Base-by-base conservation (phyloP, 73 alveolate species). In the Paramecium primaurelia region DNA sequence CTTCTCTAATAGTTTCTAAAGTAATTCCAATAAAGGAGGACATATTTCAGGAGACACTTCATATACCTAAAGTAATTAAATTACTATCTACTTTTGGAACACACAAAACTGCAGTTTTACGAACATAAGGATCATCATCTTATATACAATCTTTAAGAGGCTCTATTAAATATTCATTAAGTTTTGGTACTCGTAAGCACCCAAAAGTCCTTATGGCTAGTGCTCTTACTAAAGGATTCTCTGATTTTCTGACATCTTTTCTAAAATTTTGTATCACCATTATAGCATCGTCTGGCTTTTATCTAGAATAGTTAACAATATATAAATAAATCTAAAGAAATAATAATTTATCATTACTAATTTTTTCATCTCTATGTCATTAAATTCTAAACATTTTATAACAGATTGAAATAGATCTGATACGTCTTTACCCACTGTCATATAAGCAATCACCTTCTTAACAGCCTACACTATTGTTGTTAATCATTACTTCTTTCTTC, bases 81-180 rank as follows among this genome's bases (percentile, higher is more conserved):
- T 12, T 32, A 22, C 4, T 28, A 68, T 22, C 28, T 86, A 95
- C 95, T 86, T 95, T 95, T 18, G 98, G 96, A 16, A 95, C 95
- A 47, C 98, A 95, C 80, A 95, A 92, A 30, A 95, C 98, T 16
- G 97, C 98, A 14, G 98, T 95, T 92, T 93, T 95, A 88, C 98
- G 92, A 59, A 95, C 98, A 83, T 95, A 95, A 68, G 98, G 98
- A 58, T 95, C 98, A 86, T 93, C 94, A 95, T 95, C 98, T 58
- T 84, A 92, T 71, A 95, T 91, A 45, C 96, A 95, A 93, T 93
- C 98, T 86, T 95, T 95, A 8, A 87, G 42, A 60, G 93, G 93
- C 58, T 87, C 93, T 38, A 77, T 77, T 60, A 87, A 64, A 64
- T 87, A 87, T 60, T 87, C 71, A 54, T 87, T 87, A 20, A 87